A percentile compares a stretch with the other conserved stretches of the same genome.
Conservation (phyloP, 106 monocot species). For the Dendrobium officinale region DNA sequence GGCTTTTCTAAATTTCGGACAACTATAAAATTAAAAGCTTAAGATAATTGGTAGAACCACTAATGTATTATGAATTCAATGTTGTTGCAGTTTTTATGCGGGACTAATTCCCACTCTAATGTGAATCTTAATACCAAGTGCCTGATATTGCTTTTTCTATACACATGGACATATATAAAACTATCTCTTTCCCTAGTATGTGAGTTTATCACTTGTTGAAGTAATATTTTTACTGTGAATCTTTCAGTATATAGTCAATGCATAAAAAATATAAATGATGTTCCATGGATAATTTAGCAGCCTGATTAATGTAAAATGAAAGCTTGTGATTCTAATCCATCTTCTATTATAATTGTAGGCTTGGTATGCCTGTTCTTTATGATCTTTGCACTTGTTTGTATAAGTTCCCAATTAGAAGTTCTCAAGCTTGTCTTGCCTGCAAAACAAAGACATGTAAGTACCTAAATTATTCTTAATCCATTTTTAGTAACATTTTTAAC, state of each 20-base stretch:
- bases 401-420: slow-evolving; percentile 26
- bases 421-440: slow-evolving; percentile 18
- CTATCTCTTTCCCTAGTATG: no score
- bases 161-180: no score
- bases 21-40: no score
- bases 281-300: not conserved
- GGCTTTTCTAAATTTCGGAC: no score
- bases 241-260: not conserved
- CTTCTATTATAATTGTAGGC: not conserved
- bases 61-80: no score
- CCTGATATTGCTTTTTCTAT: no score
- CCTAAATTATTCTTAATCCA: not conserved
- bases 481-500: not conserved
- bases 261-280: not conserved
- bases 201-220: no score
- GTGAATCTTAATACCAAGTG: no score
- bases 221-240: not conserved
- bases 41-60: no score
- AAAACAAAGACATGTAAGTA: slow-evolving; percentile 48
- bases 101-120: no score
- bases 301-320: not conserved
- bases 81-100: no score
- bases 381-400: not conserved
- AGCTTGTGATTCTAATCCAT: not conserved
- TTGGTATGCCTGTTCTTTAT: not conserved